Percentiles rank a stretch among this genome's conserved stretches.
These are phyloP conservation scores for Aspergillus vadensis DNA, from an alignment of 2,329 filamentous ascomycete species.

Conservation along the genomic window DNA sequence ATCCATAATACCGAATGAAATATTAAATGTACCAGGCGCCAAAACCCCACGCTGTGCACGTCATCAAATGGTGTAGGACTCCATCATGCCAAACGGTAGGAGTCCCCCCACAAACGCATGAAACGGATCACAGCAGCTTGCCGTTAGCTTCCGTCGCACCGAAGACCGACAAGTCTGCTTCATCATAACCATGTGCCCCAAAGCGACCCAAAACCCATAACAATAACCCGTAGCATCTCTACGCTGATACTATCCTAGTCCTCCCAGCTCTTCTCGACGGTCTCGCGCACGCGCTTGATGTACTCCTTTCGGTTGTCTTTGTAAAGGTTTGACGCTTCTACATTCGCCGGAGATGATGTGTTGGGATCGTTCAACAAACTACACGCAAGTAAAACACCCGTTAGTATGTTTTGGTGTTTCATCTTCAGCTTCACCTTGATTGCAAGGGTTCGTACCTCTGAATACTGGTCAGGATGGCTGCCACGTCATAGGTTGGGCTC, in stretches of 20 bases:
- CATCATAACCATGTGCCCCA: slow-evolving; percentile 9
- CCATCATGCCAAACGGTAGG: slow-evolving; percentile 17
- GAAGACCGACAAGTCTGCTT: slow-evolving; percentile 14
- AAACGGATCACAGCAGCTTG: slow-evolving; percentile 10
- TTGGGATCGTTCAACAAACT: slow-evolving; percentile 97
- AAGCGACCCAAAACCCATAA: slow-evolving; percentile 13
- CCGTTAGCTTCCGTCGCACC: slow-evolving; percentile 7
- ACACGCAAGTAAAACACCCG: neutral
- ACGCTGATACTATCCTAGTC: slow-evolving; percentile 57
- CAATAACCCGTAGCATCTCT: neutral
- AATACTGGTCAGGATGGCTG: slow-evolving; percentile 93
- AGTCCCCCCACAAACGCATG: slow-evolving; percentile 14
- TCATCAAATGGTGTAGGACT: slow-evolving; percentile 27
- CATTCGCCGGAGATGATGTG: slow-evolving; percentile 96
- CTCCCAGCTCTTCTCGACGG: slow-evolving; percentile 99
- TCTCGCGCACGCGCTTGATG: slow-evolving; percentile 90
- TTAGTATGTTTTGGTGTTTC: slow-evolving; percentile 3
- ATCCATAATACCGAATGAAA: slow-evolving; percentile 24
- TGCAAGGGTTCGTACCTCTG: slow-evolving; percentile 69
- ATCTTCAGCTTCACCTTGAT: neutral
- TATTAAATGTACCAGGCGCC: slow-evolving; percentile 39
- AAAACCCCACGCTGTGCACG: slow-evolving; percentile 49
- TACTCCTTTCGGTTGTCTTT: slow-evolving; percentile 98
- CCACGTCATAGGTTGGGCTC: slow-evolving; percentile 98
- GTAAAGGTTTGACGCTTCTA: slow-evolving; percentile 96